Evolutionary conservation across 176 grass and related monocot species (phyloP), one percentile per base, ranked within the genome.

Genomic region (Areca catechu): DNA sequence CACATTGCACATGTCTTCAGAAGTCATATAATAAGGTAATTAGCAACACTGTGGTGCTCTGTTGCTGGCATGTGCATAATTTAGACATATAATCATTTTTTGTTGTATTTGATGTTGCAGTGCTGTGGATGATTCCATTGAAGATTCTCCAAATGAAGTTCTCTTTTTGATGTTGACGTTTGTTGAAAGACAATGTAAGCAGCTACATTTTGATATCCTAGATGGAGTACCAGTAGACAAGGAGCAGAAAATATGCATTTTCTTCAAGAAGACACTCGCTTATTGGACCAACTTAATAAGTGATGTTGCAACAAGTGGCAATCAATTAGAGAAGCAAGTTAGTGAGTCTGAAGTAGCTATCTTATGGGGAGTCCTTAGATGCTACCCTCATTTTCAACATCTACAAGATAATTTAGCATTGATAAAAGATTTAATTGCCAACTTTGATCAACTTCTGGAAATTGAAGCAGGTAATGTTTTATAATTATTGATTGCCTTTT

Each of bases 341-440:
- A 55, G 28, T 77, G 74, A 72, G 77, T 75, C 67, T 48, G 80
- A 90, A 66, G 74, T 75, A 51, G 86, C 83, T 69, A 68, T 90
- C 67, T 56, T 96, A 29, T 96, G 83, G 92, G 92, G 71, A 54
- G 82, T 77, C 58, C 56, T 96, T 74, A 74, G 53, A 52, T 96
- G 83, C 64, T 96, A 77, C 60, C 76, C 86, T 51, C 73, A 73
- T 64, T 61, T 85, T 57, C 75, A 61, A 71, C 24, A 69, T 77
- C 62, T 68, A 30, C 62, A 72, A 68, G 80, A 82, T 47, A 63
- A 60, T 61, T 64, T 84, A 29, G 60, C 57, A 54, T 30, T 67
- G 57, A 15, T 88, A 53, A 96, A 79, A 63, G 83, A 90, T 71
- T 77, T 96, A 58, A 88, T 96, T 65, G 51, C 61, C 65, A 76